Base-by-base conservation (phyloP, 2,329 filamentous ascomycete genomes). In the Aspergillus melleus region DNA sequence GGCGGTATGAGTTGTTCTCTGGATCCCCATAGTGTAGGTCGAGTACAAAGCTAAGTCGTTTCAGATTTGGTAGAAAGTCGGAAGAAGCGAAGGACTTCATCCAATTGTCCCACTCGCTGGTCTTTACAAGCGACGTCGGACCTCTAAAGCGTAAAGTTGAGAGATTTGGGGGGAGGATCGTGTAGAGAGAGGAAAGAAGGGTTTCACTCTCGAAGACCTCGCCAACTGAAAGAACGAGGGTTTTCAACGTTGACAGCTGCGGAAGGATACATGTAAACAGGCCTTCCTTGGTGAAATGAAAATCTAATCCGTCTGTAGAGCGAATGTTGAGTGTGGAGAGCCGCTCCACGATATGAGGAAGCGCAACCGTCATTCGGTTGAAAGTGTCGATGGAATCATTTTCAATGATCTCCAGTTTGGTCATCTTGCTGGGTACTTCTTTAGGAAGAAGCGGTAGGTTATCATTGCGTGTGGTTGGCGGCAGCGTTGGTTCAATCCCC, bases 371-470 rank as follows among this genome's bases (percentile, higher is more conserved):
- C 63, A 72, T 67, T 6, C 67, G 65, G 54, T 36, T 55, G 54
- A 71, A 63, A 0, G 67, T 62, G 32, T 70, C 67, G 1, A 70
- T 61, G 1, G 68, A 65, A 22, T 71, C 68, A 36, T 70, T 70
- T 36, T 70, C 66, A n/a, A 65, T 54, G 26, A 72, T 72, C 24
- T 72, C 70, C 14, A 72, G 39, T 4, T 54, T 68, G 6, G 49
- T 29, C n/a, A 70, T 47, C 44, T 24, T 47, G 29, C 22, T 62
- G 62, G 49, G 46, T 9, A 29, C 36, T 36, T 24, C 19, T 12
- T 22, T 47, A 1, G 44, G 44, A 19, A 47, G 44, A 5, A 47
- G 19, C 11, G 19, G 44, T 22, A 47, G 20, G 44, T 24, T 12
- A 20, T 4, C 11, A 16, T 47, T 24, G 9, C 12, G 44, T 24